A percentile compares a stretch with the other conserved stretches of the same genome.
These are phyloP conservation scores for Pelargonium nanum DNA, from an alignment of 345 rosid species.

Conservation along the genomic window DNA sequence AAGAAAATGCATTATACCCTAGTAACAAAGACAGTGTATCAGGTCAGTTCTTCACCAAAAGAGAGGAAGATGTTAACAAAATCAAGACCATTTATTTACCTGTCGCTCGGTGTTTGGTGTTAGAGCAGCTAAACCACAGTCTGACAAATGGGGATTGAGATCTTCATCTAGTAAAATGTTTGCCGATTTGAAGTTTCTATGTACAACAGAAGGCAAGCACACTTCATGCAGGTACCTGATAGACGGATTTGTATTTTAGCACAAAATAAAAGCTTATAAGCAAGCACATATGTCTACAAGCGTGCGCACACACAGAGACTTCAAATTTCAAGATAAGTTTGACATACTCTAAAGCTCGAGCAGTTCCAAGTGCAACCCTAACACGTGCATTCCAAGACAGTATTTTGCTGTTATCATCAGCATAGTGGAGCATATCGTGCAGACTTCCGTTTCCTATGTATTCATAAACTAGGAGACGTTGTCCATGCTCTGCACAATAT, in stretches of 20 bases:
- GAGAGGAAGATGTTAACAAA: too few species aligned
- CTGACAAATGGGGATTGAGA: conserved; percentile 88
- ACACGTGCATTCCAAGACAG: conserved; percentile 96
- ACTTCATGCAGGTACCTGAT: conserved; percentile 96
- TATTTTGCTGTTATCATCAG: conserved; percentile 55
- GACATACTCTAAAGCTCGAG: conserved; percentile 96
- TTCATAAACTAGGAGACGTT: conserved; percentile 90
- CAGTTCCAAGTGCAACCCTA: conserved; percentile 93
- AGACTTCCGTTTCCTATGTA: conserved; percentile 61
- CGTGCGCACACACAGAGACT: conserved; percentile 7
- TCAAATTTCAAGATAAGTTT: conserved; percentile 4
- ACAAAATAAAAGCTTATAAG: neutral
- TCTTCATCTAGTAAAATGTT: conserved; percentile 95
- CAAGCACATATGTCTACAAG: neutral
- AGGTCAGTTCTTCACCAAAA: too few species aligned
- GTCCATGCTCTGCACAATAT: conserved; percentile 92
- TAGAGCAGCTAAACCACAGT: conserved; percentile 91
- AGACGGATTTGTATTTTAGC: neutral
- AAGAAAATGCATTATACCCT: conserved; percentile 1
- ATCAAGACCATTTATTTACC: conserved; percentile 43
- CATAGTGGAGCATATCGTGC: conserved; percentile 77
- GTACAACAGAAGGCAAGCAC: conserved; percentile 92
- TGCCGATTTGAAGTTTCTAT: conserved; percentile 94
- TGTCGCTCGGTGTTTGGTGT: conserved; percentile 89
- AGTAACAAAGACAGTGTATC: neutral